Conservation (phyloP, 176 grass and related monocot species). For the Musa schizocarpa region DNA sequence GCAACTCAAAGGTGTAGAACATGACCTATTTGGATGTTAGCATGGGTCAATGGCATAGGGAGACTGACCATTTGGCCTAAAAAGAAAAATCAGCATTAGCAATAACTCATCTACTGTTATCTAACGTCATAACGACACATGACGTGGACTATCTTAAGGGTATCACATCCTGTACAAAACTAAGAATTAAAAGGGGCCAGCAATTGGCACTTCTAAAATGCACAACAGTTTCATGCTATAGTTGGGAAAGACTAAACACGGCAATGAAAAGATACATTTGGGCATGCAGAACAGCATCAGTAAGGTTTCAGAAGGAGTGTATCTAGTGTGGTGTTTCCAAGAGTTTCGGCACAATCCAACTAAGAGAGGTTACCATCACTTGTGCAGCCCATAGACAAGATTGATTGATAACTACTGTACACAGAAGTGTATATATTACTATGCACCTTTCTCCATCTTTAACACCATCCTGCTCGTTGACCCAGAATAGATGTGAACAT, state of each 20-base stretch:
- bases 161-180: not conserved
- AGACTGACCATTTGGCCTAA: no score
- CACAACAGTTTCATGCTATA: not conserved
- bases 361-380: not conserved
- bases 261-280: not conserved
- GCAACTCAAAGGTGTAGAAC: not conserved
- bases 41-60: no score
- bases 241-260: not conserved
- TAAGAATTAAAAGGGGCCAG: not conserved
- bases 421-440: not conserved
- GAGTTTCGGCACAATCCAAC: not conserved
- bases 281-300: not conserved
- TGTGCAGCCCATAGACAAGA: not conserved
- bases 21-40: no score
- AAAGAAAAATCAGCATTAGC: no score
- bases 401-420: not conserved
- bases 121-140: no score
- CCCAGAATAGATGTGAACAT: constrained; percentile 97
- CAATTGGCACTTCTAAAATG: not conserved
- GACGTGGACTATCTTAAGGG: no score
- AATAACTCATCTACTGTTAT: no score
- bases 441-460: constrained; percentile 92
- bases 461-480: constrained; percentile 81
- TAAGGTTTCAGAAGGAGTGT: not conserved
- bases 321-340: not conserved